Percentiles rank a stretch among this genome's conserved stretches.
Evolutionary conservation across 2,329 filamentous ascomycete species (phyloP).

Genomic region (Nigrograna mackinnonii): DNA sequence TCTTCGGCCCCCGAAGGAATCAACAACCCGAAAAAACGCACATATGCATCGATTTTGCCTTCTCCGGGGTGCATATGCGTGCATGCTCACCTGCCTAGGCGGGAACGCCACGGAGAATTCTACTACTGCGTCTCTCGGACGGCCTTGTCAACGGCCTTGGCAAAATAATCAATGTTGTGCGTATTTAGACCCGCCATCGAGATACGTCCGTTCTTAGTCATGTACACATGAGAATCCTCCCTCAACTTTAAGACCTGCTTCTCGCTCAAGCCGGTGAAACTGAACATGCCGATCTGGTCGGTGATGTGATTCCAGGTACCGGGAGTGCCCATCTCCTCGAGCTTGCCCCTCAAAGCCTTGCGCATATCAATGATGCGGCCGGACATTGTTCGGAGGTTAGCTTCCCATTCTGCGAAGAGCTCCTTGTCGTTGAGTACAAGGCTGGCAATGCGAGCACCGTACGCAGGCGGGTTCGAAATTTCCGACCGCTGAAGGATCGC

Average conservation of each 20-base stretch:
- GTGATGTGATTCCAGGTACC: slow-evolving; percentile 97
- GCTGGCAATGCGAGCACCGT: slow-evolving; percentile 87
- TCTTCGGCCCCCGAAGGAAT: too few species aligned
- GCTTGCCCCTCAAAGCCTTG: slow-evolving; percentile 72
- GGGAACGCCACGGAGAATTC: too few species aligned
- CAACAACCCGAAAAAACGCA: too few species aligned
- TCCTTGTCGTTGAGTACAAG: slow-evolving; percentile 79
- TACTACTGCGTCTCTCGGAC: slow-evolving; percentile 60
- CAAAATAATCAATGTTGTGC: slow-evolving; percentile 90
- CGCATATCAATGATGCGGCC: slow-evolving; percentile 95
- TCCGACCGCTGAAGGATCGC: slow-evolving; percentile 94
- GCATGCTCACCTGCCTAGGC: too few species aligned
- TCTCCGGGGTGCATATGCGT: too few species aligned
- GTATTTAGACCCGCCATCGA: slow-evolving; percentile 98
- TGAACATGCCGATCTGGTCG: slow-evolving; percentile 99
- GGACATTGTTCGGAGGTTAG: slow-evolving; percentile 89
- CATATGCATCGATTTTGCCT: too few species aligned
- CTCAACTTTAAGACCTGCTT: slow-evolving; percentile 73
- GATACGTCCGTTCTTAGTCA: slow-evolving; percentile 97
- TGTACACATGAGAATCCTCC: slow-evolving; percentile 76
- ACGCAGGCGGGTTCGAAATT: slow-evolving; percentile 95
- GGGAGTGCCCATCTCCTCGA: slow-evolving; percentile 84
- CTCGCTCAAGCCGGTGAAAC: slow-evolving; percentile 81
- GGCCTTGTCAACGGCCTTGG: slow-evolving; percentile 83
- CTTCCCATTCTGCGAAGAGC: slow-evolving; percentile 90